phyloP scores from a whole-genome alignment of 805 yeast genomes.

The Metschnikowia drakensbergensis region DNA sequence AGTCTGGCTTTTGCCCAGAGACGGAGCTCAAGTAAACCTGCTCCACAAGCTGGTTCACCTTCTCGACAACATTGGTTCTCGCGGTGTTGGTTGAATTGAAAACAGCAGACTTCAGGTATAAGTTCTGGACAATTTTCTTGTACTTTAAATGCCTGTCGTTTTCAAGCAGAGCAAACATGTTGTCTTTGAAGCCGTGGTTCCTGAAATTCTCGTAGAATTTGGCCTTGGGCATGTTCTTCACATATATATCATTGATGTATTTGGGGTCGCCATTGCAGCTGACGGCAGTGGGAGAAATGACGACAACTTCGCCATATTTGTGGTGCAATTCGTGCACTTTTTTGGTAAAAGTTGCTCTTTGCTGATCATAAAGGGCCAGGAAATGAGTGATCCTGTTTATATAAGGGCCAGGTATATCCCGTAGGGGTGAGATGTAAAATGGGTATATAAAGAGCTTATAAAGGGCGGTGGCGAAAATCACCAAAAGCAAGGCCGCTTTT shows the following conservation, averaged over 20 bases:
- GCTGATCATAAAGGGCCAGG: slow-evolving; percentile 34
- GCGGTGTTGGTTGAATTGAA: slow-evolving; percentile 30
- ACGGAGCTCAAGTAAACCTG: slow-evolving; percentile 29
- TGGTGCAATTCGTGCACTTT: slow-evolving; percentile 48
- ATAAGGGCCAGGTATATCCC: slow-evolving; percentile 56
- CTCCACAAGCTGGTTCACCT: slow-evolving; percentile 25
- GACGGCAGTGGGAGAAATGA: slow-evolving; percentile 58
- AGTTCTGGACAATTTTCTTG: slow-evolving; percentile 29
- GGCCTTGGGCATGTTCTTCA: slow-evolving; percentile 53
- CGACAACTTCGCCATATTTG: slow-evolving; percentile 58
- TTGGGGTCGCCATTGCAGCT: slow-evolving; percentile 51
- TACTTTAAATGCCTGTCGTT: slow-evolving; percentile 31
- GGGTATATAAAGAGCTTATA: slow-evolving; percentile 44
- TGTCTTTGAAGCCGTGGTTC: slow-evolving; percentile 49
- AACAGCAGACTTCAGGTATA: slow-evolving; percentile 35
- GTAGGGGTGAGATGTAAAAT: slow-evolving; percentile 45
- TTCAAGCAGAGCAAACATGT: slow-evolving; percentile 55
- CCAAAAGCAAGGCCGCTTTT: neutral
- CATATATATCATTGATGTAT: slow-evolving; percentile 53
- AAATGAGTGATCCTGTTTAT: slow-evolving; percentile 43
- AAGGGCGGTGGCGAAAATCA: slow-evolving; percentile 19
- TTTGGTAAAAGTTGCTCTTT: slow-evolving; percentile 42
- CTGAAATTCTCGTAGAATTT: slow-evolving; percentile 56
- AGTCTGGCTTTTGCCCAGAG: slow-evolving; percentile 31
- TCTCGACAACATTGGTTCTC: slow-evolving; percentile 24